phyloP scores from a whole-genome alignment of 176 grass and related monocot genomes.

The Phoenix dactylifera region DNA sequence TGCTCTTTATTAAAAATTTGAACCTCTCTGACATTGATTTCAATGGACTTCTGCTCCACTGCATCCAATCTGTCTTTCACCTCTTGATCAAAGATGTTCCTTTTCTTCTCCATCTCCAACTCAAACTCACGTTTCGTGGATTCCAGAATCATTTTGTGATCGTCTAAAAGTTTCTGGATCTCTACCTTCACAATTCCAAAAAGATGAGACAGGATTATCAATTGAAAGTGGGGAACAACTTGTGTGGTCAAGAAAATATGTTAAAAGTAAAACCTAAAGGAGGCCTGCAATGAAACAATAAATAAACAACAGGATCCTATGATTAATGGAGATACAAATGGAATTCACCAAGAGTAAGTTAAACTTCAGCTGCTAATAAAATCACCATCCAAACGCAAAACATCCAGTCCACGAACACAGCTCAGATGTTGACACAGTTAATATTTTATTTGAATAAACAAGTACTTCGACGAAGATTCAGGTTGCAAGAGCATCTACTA shows the following conservation, averaged over 20 bases:
- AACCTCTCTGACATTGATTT: constrained; percentile 38
- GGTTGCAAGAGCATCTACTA: too few relatives aligned
- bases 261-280: neutral
- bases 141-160: constrained; percentile 66
- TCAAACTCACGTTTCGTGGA: constrained; percentile 58
- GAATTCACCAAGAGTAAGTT: too few relatives aligned
- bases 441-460: too few relatives aligned
- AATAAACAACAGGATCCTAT: too few relatives aligned
- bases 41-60: constrained; percentile 54
- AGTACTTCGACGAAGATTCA: too few relatives aligned
- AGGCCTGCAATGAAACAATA: too few relatives aligned
- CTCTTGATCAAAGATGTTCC: constrained; percentile 55
- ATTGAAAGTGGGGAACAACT: neutral
- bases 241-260: too few relatives aligned
- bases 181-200: constrained; percentile 48
- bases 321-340: too few relatives aligned
- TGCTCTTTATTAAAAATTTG: constrained; percentile 56
- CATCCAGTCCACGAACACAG: too few relatives aligned
- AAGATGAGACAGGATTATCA: neutral
- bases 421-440: too few relatives aligned
- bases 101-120: constrained; percentile 47
- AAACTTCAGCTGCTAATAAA: too few relatives aligned
- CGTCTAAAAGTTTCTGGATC: constrained; percentile 74
- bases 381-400: too few relatives aligned
- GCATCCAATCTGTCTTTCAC: constrained; percentile 35